Evolutionary conservation across 352 stramenopile genomes (phyloP), one percentile per base, ranked within the genome.

Genomic region (Globisporangium okanoganense): DNA sequence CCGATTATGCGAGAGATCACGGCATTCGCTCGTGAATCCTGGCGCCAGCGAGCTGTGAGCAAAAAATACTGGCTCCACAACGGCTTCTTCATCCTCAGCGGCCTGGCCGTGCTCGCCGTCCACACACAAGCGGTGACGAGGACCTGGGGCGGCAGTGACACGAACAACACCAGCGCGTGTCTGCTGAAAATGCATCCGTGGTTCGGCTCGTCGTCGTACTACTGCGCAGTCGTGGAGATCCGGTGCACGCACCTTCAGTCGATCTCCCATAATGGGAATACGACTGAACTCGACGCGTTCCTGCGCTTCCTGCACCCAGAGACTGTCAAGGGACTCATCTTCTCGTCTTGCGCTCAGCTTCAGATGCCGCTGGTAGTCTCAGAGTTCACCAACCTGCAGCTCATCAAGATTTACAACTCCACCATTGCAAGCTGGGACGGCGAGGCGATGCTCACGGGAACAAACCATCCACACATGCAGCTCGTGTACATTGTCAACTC

Each of bases 401-500:
- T 67, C 5, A 47, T 82, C 12, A 80, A 82, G 48, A 66, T 80
- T 35, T 76, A 75, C 58, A 82, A 82, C 47, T 71, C 66, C 10
- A 79, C 71, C 9, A 70, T 85, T 10, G 33, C 10, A 0, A 43
- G 24, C 1, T 82, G 73, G 71, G 49, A 55, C 1, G 57, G 59
- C 2, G 62, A 52, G 2, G 71, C 72, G 1, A 65, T 62, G 10
- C 33, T 82, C 13, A 70, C 64, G 0, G 41, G 66, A 6, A 31
- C 52, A 0, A 20, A 62, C 12, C 61, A 79, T 27, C 60, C 73
- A 0, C 16, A 27, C 4, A 58, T 83, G 29, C 56, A 63, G 4
- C 59, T 64, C 12, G 31, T 80, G 22, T 73, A 70, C 44, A 25
- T 82, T 16, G 41, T 79, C 14, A 65, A 66, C 12, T 68, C 71